Conservation (phyloP, 768 basidiomycete species). For the Tylopilus felleus region DNA sequence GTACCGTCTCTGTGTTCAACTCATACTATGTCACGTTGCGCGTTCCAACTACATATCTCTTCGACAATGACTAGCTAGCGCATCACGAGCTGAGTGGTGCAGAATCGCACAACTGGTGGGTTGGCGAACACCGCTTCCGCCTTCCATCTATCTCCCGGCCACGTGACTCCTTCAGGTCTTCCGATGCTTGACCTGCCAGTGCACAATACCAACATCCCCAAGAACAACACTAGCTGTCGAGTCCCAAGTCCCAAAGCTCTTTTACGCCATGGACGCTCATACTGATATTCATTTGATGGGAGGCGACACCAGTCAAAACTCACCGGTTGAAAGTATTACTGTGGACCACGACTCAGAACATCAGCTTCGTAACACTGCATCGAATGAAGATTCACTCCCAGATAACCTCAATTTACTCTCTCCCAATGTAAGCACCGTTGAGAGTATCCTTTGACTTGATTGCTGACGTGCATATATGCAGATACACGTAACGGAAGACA, state of each 20-base stretch:
- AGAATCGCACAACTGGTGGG: neutral
- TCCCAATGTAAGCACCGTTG: constrained; percentile 5
- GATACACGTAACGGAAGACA: neutral
- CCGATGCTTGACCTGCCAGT: neutral
- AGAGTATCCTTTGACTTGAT: neutral
- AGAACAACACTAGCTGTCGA: neutral
- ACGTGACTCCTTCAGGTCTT: constrained; percentile 13
- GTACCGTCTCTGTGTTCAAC: constrained; percentile 37
- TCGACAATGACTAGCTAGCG: neutral
- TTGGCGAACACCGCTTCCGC: no score
- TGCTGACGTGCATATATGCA: constrained; percentile 15
- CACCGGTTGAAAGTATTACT: neutral
- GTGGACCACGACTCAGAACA: neutral
- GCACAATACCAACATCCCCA: neutral
- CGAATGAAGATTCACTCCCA: neutral
- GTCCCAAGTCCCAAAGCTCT: neutral
- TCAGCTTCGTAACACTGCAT: neutral
- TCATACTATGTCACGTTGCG: neutral
- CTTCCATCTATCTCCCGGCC: neutral
- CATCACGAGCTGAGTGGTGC: no score
- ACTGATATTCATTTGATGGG: neutral
- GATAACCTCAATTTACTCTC: neutral
- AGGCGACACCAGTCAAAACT: neutral
- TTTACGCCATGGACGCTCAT: constrained; percentile 7
- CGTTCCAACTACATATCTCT: neutral